phyloP scores from a whole-genome alignment of 208 protist species.

The Acanthamoeba lenticulata region DNA sequence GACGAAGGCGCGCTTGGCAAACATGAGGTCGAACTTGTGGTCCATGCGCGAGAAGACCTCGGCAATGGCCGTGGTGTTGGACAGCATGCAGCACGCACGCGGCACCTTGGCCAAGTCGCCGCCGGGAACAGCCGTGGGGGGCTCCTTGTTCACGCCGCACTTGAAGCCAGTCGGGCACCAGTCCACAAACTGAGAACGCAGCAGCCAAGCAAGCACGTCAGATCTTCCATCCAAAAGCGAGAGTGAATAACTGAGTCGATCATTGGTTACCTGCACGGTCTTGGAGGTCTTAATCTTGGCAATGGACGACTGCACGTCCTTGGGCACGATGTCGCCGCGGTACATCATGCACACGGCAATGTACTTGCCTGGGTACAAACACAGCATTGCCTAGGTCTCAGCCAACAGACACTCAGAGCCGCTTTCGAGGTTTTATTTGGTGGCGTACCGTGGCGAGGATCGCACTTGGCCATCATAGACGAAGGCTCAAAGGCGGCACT shows the following conservation, averaged over 20 bases:
- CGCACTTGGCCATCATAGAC: conserved; percentile 95
- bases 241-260: not conserved
- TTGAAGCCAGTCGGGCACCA: conserved; percentile 98
- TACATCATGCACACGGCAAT: conserved; percentile 97
- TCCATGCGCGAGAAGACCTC: conserved; percentile 93
- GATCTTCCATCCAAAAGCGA: not conserved
- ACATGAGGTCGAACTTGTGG: conserved; percentile 95
- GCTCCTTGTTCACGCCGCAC: conserved; percentile 96
- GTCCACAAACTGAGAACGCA: conserved; percentile 90
- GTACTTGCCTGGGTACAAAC: conserved; percentile 88
- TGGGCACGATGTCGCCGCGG: conserved; percentile 96
- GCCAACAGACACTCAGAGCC: too few species aligned
- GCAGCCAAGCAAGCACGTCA: not conserved
- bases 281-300: conserved; percentile 95
- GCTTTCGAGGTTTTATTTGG: too few species aligned
- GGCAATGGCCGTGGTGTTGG: conserved; percentile 94
- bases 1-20: conserved; percentile 94
- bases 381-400: too few species aligned
- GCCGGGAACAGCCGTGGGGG: conserved; percentile 93
- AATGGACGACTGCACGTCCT: conserved; percentile 95
- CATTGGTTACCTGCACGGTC: conserved; percentile 87
- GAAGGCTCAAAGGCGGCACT: conserved; percentile 93
- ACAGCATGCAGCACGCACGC: conserved; percentile 95
- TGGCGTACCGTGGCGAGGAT: conserved; percentile 94
- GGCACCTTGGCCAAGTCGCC: conserved; percentile 95